phyloP scores from a whole-genome alignment of 768 basidiomycete genomes.

The Mycena crocata region DNA sequence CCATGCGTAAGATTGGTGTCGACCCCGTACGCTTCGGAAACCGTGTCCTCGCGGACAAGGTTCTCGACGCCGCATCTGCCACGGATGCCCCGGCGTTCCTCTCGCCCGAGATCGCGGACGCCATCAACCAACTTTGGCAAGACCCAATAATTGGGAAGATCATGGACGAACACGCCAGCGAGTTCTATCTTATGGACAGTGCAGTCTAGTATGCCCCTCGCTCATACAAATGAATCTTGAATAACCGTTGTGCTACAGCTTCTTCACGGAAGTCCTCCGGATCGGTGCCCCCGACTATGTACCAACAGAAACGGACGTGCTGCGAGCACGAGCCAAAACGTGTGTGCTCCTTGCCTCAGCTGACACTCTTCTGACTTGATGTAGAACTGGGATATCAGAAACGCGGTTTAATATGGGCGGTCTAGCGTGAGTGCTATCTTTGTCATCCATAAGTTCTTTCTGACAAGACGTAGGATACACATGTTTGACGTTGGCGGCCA shows the following conservation, averaged over 20 bases:
- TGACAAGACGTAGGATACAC: conserved; percentile 55
- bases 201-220: conserved; percentile 74
- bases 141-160: conserved; percentile 71
- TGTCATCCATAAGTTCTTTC: neutral
- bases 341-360: no score
- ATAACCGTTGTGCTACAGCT: conserved; percentile 57
- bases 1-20: conserved; percentile 87
- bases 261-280: conserved; percentile 86
- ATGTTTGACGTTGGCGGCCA: conserved; percentile 88
- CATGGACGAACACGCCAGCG: conserved; percentile 69
- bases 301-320: conserved; percentile 87
- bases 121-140: conserved; percentile 76
- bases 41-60: conserved; percentile 64
- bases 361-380: no score
- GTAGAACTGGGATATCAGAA: conserved; percentile 90
- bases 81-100: conserved; percentile 58
- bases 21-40: conserved; percentile 53
- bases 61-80: conserved; percentile 66
- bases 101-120: conserved; percentile 73
- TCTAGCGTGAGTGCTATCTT: conserved; percentile 57
- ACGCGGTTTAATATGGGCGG: conserved; percentile 83
- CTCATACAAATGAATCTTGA: neutral
- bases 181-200: conserved; percentile 97
- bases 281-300: conserved; percentile 86
- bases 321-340: conserved; percentile 91